Evolutionary conservation across 2,329 filamentous ascomycete species (phyloP).

Genomic region (Cyphellophora europaea): DNA sequence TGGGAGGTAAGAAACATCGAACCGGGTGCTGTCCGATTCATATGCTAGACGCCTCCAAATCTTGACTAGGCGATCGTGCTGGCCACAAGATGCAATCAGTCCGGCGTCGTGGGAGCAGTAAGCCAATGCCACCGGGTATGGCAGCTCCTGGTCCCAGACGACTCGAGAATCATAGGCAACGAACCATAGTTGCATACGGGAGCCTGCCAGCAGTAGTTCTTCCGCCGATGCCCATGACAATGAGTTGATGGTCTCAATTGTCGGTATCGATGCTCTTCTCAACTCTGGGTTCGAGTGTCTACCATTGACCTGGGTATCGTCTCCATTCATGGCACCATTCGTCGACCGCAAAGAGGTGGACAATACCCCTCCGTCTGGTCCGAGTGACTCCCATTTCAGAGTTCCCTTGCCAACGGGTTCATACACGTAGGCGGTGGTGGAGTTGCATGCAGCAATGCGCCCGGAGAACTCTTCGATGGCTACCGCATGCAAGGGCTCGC

Average conservation of each 20-base stretch:
- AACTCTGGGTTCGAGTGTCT: conserved; percentile 7
- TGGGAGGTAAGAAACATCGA: conserved; percentile 84
- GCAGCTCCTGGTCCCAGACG: conserved; percentile 66
- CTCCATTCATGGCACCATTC: conserved; percentile 34
- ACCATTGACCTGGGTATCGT: conserved; percentile 7
- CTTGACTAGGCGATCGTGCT: conserved; percentile 76
- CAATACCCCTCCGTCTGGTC: conserved; percentile 53
- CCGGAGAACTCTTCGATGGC: conserved; percentile 72
- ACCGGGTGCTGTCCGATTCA: conserved; percentile 70
- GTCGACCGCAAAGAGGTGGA: conserved; percentile 24
- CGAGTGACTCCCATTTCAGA: background rate
- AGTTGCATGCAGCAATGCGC: conserved; percentile 71
- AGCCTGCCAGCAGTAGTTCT: conserved; percentile 72
- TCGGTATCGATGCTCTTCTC: conserved; percentile 44
- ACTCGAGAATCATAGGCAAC: conserved; percentile 28
- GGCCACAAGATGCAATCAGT: conserved; percentile 72
- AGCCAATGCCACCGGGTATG: conserved; percentile 64
- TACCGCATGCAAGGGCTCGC: conserved; percentile 64
- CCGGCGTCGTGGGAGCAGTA: conserved; percentile 77
- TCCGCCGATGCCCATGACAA: conserved; percentile 83
- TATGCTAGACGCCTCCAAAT: conserved; percentile 85
- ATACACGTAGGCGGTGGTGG: conserved; percentile 63
- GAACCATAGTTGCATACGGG: conserved; percentile 61
- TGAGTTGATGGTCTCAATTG: conserved; percentile 36
- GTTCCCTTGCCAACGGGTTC: conserved; percentile 54